A percentile compares a stretch with the other conserved stretches of the same genome.
Evolutionary conservation across 2,329 filamentous ascomycete genomes (phyloP).

Genomic region (Sarocladiaceae sp.): DNA sequence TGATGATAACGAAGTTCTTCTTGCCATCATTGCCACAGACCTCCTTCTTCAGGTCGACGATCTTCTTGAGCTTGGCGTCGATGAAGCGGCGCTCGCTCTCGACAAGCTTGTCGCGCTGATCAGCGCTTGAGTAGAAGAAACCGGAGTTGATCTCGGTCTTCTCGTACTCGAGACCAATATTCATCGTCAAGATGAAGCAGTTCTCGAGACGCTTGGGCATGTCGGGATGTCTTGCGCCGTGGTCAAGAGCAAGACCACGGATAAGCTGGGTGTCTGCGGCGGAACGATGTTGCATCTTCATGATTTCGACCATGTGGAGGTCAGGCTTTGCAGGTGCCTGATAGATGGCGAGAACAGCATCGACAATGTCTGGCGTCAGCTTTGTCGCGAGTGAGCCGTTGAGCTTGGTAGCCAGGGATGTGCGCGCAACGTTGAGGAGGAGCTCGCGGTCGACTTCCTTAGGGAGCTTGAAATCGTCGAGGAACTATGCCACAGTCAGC

Average conservation of each 20-base stretch:
- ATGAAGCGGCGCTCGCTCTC: slow-evolving; percentile 96
- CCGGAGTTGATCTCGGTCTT: slow-evolving; percentile 99
- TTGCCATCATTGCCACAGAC: slow-evolving; percentile 90
- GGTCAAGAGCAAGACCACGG: slow-evolving; percentile 85
- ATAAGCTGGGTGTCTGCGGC: slow-evolving; percentile 96
- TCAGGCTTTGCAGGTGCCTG: slow-evolving; percentile 87
- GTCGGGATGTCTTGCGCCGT: slow-evolving; percentile 93
- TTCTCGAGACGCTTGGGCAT: slow-evolving; percentile 98
- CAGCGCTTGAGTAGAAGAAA: slow-evolving; percentile 97
- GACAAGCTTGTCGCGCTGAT: slow-evolving; percentile 95
- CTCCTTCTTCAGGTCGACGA: slow-evolving; percentile 96
- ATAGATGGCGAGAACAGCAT: slow-evolving; percentile 93
- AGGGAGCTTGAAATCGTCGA: slow-evolving; percentile 87
- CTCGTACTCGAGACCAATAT: slow-evolving; percentile 96
- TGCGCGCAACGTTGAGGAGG: slow-evolving; percentile 86
- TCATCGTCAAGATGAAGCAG: slow-evolving; percentile 89
- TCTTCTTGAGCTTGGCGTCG: slow-evolving; percentile 94
- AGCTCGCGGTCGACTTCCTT: slow-evolving; percentile 91
- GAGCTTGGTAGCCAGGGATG: slow-evolving; percentile 92
- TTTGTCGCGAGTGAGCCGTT: slow-evolving; percentile 84
- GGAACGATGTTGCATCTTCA: slow-evolving; percentile 99
- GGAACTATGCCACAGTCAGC: slow-evolving; percentile 57
- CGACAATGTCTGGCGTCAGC: slow-evolving; percentile 91
- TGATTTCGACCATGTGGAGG: slow-evolving; percentile 98
- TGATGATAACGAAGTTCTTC: slow-evolving; percentile 96